phyloP scores from a whole-genome alignment of 192 early-diverging fungal genomes.

The Chytriomyces sp. region DNA sequence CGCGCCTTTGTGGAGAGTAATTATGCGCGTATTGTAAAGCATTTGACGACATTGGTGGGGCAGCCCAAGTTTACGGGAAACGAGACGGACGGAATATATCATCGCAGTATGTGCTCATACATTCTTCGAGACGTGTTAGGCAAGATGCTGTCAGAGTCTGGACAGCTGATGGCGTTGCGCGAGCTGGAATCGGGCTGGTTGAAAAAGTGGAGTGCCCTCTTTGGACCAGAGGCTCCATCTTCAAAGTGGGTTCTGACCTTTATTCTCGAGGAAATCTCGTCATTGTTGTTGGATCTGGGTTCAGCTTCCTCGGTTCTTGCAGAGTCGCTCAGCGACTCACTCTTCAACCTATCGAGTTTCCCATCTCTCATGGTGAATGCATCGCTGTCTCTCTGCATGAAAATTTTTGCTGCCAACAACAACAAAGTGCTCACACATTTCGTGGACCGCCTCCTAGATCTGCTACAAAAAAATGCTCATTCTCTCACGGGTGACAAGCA shows the following conservation, averaged over 20 bases:
- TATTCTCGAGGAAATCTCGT: constrained; percentile 72
- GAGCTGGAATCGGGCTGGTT: constrained; percentile 66
- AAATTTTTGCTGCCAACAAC: constrained; percentile 67
- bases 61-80: constrained; percentile 53
- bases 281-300: constrained; percentile 76
- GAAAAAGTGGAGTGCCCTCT: constrained; percentile 35
- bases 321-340: constrained; percentile 67
- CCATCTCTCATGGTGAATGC: constrained; percentile 12
- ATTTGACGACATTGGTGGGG: constrained; percentile 63
- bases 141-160: constrained; percentile 76
- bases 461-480: constrained; percentile 72
- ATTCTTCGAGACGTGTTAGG: constrained; percentile 77
- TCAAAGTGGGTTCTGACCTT: constrained; percentile 65
- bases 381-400: constrained; percentile 60
- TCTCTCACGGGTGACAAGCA: constrained; percentile 58
- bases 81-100: constrained; percentile 58
- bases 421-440: constrained; percentile 65
- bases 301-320: constrained; percentile 66
- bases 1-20: constrained; percentile 70
- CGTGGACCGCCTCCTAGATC: constrained; percentile 63
- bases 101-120: constrained; percentile 62
- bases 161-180: constrained; percentile 67
- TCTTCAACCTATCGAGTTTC: constrained; percentile 62
- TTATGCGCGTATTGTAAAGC: constrained; percentile 68
- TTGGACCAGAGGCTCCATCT: constrained; percentile 38